Evolutionary conservation across 202 grass and related monocot genomes (phyloP).

Genomic region (Panicum hallii): DNA sequence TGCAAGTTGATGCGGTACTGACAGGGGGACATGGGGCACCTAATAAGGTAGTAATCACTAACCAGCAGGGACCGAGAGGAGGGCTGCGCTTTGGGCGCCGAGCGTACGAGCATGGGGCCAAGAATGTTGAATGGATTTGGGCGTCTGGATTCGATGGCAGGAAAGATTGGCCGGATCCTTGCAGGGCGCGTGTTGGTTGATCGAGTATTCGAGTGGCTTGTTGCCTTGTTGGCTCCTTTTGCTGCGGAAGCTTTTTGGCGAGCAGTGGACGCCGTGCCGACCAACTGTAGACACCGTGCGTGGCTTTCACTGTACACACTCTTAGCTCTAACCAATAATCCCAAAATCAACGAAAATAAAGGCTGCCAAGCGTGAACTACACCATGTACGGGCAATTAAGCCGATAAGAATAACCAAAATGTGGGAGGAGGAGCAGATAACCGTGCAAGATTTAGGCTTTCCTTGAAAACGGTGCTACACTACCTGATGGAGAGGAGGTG

Average conservation of each 20-base stretch:
- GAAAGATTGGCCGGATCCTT: conserved; percentile 16
- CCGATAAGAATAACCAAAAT: no score
- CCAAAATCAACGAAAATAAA: not conserved
- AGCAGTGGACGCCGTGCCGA: not conserved
- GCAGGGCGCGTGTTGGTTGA: not conserved
- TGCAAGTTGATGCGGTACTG: not conserved
- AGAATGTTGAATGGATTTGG: not conserved
- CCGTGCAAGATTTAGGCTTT: no score
- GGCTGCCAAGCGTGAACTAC: no score
- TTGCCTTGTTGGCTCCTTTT: not conserved
- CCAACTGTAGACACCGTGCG: no score
- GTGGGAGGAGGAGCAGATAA: no score
- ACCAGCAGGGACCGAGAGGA: not conserved
- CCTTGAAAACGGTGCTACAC: no score
- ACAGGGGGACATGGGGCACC: conserved; percentile 8
- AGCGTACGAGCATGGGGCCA: not conserved
- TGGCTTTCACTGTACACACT: no score
- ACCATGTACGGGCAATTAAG: no score
- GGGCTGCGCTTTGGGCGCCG: not conserved
- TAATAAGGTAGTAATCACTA: not conserved
- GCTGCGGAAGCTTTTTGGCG: not conserved
- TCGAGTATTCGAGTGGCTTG: not conserved
- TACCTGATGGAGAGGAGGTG: no score
- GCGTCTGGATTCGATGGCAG: not conserved
- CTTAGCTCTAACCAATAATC: not conserved